phyloP scores from a whole-genome alignment of 352 stramenopile genomes.

The Phytopythium aichiense region DNA sequence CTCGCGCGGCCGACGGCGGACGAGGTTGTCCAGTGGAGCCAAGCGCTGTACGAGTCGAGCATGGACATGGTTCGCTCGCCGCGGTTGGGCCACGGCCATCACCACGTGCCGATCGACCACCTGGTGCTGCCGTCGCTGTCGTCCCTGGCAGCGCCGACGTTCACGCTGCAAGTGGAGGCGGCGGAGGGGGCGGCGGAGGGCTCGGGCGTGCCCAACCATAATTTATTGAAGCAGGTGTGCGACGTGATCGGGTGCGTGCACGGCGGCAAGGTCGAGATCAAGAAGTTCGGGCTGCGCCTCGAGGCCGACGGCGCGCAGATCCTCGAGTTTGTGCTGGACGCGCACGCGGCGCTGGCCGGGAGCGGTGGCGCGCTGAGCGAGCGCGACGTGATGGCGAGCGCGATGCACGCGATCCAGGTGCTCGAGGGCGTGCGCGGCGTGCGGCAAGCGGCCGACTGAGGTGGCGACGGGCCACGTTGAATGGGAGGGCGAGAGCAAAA shows the following conservation, averaged over 20 bases:
- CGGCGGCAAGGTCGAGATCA: conserved; percentile 68
- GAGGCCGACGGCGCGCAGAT: conserved; percentile 68
- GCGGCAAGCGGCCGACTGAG: conserved; percentile 6
- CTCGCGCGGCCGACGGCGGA: conserved; percentile 45
- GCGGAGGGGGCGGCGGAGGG: conserved; percentile 29
- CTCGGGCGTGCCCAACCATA: conserved; percentile 69
- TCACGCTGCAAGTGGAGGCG: conserved; percentile 70
- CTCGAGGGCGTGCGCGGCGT: conserved; percentile 40
- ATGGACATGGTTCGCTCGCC: conserved; percentile 53
- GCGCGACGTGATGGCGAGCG: conserved; percentile 21
- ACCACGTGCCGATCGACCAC: conserved; percentile 24
- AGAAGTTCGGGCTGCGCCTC: conserved; percentile 75
- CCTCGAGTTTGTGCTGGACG: conserved; percentile 72
- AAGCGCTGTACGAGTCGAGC: conserved; percentile 67
- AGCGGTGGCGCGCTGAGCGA: conserved; percentile 9
- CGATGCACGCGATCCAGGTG: conserved; percentile 40
- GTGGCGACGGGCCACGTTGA: not conserved
- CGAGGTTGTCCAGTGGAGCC: conserved; percentile 75
- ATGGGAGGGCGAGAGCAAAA: not conserved
- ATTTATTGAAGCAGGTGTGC: conserved; percentile 83
- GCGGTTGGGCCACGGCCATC: conserved; percentile 22
- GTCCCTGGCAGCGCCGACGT: conserved; percentile 21
- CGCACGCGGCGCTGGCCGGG: conserved; percentile 22
- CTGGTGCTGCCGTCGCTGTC: conserved; percentile 7
- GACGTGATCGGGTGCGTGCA: conserved; percentile 66